Evolutionary conservation across 768 basidiomycete species (phyloP).

Genomic region (Candolleomyces aberdarensis): DNA sequence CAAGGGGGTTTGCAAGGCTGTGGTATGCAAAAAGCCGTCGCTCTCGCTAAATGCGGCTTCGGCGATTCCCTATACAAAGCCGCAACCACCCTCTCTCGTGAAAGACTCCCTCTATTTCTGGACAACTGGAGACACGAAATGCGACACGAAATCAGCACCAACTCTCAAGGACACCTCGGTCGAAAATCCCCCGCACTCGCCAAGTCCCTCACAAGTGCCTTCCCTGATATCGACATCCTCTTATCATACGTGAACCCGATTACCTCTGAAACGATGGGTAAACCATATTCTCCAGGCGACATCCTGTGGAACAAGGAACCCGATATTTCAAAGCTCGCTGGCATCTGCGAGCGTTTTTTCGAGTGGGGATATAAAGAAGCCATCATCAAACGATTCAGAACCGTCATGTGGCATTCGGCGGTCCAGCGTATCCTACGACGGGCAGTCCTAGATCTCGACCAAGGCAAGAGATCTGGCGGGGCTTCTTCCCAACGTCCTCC

Average conservation of each 20-base stretch:
- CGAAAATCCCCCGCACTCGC: constrained; percentile 66
- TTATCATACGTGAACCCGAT: constrained; percentile 77
- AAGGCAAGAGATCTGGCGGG: constrained; percentile 2
- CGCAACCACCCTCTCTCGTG: constrained; percentile 43
- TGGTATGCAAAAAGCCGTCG: constrained; percentile 70
- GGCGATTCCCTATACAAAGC: constrained; percentile 67
- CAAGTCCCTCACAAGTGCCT: constrained; percentile 56
- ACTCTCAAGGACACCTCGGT: constrained; percentile 60
- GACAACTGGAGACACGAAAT: constrained; percentile 61
- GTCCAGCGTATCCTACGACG: constrained; percentile 71
- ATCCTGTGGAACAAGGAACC: constrained; percentile 57
- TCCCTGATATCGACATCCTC: constrained; percentile 73
- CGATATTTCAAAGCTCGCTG: constrained; percentile 68
- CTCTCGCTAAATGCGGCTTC: constrained; percentile 78
- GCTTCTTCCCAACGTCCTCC: constrained; percentile 9
- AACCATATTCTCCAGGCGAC: constrained; percentile 30
- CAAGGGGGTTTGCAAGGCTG: constrained; percentile 60
- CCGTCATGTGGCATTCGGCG: constrained; percentile 75
- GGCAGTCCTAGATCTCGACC: constrained; percentile 50
- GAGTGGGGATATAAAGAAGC: constrained; percentile 88
- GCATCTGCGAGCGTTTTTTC: constrained; percentile 81
- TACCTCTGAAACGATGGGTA: constrained; percentile 61
- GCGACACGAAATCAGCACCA: constrained; percentile 62
- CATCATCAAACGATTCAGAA: constrained; percentile 82
- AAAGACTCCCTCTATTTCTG: constrained; percentile 51